These are phyloP conservation scores for Suillus alpinus DNA, from an alignment of 768 basidiomycete species.

Conservation along the genomic window DNA sequence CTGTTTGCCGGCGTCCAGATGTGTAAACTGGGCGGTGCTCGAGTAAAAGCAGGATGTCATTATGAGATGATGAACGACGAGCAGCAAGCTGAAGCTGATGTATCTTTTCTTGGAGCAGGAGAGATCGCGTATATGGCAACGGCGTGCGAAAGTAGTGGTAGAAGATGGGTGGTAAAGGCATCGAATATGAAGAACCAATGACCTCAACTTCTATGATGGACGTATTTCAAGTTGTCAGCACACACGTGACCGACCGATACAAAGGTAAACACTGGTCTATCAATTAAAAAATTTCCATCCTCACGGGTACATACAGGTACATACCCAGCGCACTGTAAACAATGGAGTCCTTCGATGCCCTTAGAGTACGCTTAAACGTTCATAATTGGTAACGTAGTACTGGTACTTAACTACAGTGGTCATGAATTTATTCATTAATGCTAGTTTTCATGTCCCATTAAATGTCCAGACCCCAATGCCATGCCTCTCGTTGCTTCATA, in stretches of 20 bases:
- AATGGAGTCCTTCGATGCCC: background rate
- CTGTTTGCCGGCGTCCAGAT: slow-evolving; percentile 82
- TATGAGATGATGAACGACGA: slow-evolving; percentile 45
- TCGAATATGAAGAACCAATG: slow-evolving; percentile 3
- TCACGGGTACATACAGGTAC: too few relatives aligned
- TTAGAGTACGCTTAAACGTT: background rate
- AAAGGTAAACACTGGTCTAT: background rate
- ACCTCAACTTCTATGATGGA: background rate
- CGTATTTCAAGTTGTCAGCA: too few relatives aligned
- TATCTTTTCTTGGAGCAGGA: slow-evolving; percentile 68
- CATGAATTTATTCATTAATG: background rate
- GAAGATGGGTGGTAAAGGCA: slow-evolving; percentile 56
- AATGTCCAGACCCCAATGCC: background rate
- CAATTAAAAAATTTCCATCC: too few relatives aligned
- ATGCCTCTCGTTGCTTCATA: background rate
- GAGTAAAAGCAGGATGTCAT: slow-evolving; percentile 72
- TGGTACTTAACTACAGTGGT: background rate
- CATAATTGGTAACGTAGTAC: background rate
- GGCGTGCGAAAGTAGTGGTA: slow-evolving; percentile 80
- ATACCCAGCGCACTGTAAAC: too few relatives aligned
- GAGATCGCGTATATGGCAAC: slow-evolving; percentile 68
- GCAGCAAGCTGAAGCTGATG: slow-evolving; percentile 62
- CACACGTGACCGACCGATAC: background rate
- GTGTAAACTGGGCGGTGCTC: slow-evolving; percentile 96
- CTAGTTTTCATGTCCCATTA: background rate